Conservation (phyloP, 441 rosid species). For the Populus hybrid region DNA sequence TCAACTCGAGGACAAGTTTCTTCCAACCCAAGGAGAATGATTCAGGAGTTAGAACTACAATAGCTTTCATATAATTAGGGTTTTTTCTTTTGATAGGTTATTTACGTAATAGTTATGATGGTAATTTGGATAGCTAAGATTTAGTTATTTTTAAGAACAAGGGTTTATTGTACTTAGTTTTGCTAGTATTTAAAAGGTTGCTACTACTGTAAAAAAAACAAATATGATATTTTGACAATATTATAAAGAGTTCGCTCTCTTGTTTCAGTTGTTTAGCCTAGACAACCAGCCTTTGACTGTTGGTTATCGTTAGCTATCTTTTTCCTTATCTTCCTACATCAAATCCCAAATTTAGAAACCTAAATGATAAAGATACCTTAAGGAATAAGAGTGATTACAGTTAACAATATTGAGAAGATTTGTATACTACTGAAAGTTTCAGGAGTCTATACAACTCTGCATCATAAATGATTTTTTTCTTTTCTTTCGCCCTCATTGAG, state of each 20-base stretch:
- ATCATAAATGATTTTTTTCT: neutral
- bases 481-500: neutral
- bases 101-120: neutral
- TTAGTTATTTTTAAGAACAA: too few relatives aligned
- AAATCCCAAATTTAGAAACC: neutral
- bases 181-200: too few relatives aligned
- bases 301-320: neutral
- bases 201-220: neutral
- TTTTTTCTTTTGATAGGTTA: too few relatives aligned
- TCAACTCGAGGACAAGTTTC: neutral
- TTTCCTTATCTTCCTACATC: neutral
- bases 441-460: neutral
- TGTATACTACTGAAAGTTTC: neutral
- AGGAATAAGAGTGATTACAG: neutral
- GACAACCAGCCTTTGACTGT: too few relatives aligned
- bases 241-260: too few relatives aligned
- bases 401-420: neutral
- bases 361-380: neutral
- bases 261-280: too few relatives aligned
- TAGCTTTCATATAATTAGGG: neutral
- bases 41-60: neutral
- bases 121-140: neutral
- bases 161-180: neutral
- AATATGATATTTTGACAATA: too few relatives aligned
- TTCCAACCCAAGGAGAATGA: neutral